Evolutionary conservation across 2,329 filamentous ascomycete genomes (phyloP).

Genomic region (Pochonia chlamydosporia): DNA sequence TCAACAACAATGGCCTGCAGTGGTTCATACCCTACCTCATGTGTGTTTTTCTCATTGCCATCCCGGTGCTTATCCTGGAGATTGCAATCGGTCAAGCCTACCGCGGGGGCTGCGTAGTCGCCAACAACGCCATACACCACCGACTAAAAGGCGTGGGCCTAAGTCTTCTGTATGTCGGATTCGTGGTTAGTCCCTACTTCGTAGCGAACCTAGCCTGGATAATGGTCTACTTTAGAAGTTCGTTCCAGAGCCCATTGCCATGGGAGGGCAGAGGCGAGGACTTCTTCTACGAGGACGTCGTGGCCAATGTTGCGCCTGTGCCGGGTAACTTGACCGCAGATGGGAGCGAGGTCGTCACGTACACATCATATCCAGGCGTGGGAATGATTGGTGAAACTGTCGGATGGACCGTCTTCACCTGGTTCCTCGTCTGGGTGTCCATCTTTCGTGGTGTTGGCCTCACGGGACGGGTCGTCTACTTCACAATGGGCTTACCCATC

Average conservation of each 20-base stretch:
- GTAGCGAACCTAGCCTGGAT: constrained; percentile 53
- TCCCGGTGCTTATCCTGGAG: constrained; percentile 50
- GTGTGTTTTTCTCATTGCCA: constrained; percentile 49
- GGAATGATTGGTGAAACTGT: constrained; percentile 49
- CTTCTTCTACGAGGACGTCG: constrained; percentile 45
- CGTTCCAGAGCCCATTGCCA: constrained; percentile 48
- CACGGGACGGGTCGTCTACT: constrained; percentile 54
- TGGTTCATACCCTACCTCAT: constrained; percentile 56
- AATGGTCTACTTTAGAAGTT: constrained; percentile 52
- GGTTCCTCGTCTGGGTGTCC: constrained; percentile 54
- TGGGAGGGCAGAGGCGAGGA: constrained; percentile 45
- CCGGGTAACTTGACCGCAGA: constrained; percentile 31
- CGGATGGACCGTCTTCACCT: constrained; percentile 52
- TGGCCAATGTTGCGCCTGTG: constrained; percentile 39
- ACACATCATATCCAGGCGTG: constrained; percentile 39
- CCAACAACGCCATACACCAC: constrained; percentile 46
- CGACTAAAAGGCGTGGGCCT: constrained; percentile 49
- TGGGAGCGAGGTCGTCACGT: constrained; percentile 32
- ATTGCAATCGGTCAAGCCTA: constrained; percentile 66
- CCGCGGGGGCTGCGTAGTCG: constrained; percentile 48
- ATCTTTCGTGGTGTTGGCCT: constrained; percentile 54
- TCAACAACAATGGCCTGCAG: constrained; percentile 54
- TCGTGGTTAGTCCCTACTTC: constrained; percentile 52
- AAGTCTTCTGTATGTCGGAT: constrained; percentile 45
- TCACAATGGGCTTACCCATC: constrained; percentile 56